Base-by-base conservation (phyloP, 2,329 filamentous ascomycete genomes). In the Colletotrichum simmondsii region DNA sequence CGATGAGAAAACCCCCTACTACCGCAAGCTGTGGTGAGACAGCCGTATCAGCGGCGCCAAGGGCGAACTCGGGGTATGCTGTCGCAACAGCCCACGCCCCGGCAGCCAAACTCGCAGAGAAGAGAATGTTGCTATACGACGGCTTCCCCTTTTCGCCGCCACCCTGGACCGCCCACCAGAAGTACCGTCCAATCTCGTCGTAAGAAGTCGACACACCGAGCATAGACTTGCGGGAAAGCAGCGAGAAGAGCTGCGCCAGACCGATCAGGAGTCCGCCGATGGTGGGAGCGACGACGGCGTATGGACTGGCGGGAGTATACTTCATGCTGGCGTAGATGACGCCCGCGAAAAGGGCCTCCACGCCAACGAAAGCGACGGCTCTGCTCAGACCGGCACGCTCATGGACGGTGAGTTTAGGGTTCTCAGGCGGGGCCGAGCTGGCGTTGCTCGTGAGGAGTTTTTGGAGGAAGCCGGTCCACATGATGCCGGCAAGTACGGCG, bases 121-220 rank as follows among this genome's bases (percentile, higher is more conserved):
- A 92, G 7, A 87, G 61, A 8, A 90, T 81, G 66, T 86, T 85
- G 35, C 80, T 82, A 60, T 83, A 83, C 28, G 83, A 82, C 16
- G 81, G 82, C 65, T 77, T 78, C 8, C 72, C 72, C 65, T 70
- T 68, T 59, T 71, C 62, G 5, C 74, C 75, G 22, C 77, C 79
- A 22, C 82, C 80, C 11, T 79, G 75, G 57, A 82, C 64, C 2
- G 85, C 54, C 77, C 84, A 84, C 83, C 86, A 87, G 74, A 91
- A 84, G 75, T 87, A 85, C 66, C 87, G 86, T 10, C 90, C 91
- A 5, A 88, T 75, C 76, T 93, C 90, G 76, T 92, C 90, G 75
- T 90, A 93, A 0, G 87, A 88, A 1, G 84, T 85, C 3, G 91
- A 93, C 2, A 91, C 87, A 6, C 92, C 91, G 4, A 94, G 79